Conservation (phyloP, 805 yeast species). For the Naumovozyma baii region DNA sequence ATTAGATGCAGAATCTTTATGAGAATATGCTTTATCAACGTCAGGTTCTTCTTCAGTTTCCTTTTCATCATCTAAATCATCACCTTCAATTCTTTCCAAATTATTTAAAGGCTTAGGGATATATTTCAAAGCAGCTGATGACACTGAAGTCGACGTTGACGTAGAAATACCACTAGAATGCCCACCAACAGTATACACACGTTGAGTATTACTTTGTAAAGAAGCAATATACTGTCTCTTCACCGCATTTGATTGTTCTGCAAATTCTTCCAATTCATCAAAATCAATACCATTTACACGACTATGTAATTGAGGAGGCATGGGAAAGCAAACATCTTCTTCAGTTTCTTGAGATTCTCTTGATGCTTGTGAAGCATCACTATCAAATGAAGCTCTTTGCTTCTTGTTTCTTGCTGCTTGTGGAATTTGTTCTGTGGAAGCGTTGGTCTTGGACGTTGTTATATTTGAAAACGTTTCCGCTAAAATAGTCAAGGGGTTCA, state of each 20-base stretch:
- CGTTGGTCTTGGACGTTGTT: background rate
- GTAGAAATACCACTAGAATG: slow-evolving; percentile 18
- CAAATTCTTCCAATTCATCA: slow-evolving; percentile 78
- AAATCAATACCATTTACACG: slow-evolving; percentile 77
- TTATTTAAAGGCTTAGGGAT: slow-evolving; percentile 36
- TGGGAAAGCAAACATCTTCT: slow-evolving; percentile 95
- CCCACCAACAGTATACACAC: slow-evolving; percentile 4
- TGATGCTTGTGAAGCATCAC: slow-evolving; percentile 67
- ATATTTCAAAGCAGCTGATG: slow-evolving; percentile 51
- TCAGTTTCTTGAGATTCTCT: slow-evolving; percentile 84
- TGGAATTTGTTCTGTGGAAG: slow-evolving; percentile 11
- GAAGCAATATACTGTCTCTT: slow-evolving; percentile 31
- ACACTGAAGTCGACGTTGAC: slow-evolving; percentile 36
- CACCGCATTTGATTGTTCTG: slow-evolving; percentile 46
- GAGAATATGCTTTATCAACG: background rate
- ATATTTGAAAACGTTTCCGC: background rate
- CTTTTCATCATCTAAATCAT: slow-evolving; percentile 1
- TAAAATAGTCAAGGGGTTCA: background rate
- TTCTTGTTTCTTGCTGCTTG: slow-evolving; percentile 10
- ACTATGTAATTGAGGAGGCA: slow-evolving; percentile 53
- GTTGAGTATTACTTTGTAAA: background rate
- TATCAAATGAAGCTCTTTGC: slow-evolving; percentile 34
- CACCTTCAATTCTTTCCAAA: background rate
- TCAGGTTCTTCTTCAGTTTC: background rate
- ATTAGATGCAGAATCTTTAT: background rate